Conservation (phyloP, 2,329 filamentous ascomycete species). For the Botrytis porri region DNA sequence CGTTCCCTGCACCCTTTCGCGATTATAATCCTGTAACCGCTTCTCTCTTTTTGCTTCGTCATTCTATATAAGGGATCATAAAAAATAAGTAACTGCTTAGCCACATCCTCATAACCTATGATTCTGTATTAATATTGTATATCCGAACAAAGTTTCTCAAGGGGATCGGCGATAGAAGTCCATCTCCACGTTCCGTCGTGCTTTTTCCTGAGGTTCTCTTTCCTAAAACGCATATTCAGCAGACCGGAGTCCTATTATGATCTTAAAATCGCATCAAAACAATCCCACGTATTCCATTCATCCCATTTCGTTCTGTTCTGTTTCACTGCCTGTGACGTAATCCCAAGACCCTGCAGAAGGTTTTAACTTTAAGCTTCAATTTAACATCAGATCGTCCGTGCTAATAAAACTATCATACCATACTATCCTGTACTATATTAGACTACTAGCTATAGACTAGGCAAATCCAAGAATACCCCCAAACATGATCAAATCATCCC, state of each 20-base stretch:
- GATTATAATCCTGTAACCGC: neutral
- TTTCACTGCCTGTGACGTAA: neutral
- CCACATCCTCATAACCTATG: neutral
- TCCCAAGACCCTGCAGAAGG: neutral
- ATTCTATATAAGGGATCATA: neutral
- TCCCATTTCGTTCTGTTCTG: neutral
- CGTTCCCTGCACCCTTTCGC: neutral
- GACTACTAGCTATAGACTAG: neutral
- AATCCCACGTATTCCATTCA: neutral
- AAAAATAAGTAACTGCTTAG: neutral
- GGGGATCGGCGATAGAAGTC: neutral
- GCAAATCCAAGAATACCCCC: neutral
- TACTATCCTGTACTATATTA: neutral
- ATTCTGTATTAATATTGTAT: neutral
- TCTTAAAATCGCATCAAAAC: neutral
- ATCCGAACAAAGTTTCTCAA: neutral
- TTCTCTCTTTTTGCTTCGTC: neutral
- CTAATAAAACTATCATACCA: neutral
- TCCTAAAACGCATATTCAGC: neutral
- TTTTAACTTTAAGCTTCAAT: neutral
- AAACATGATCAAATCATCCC: neutral
- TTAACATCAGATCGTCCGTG: neutral
- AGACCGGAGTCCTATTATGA: neutral
- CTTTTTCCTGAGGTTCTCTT: neutral
- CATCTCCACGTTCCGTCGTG: neutral